Base-by-base conservation (phyloP, 495 filamentous ascomycete species). In the Bombardia bombarda region DNA sequence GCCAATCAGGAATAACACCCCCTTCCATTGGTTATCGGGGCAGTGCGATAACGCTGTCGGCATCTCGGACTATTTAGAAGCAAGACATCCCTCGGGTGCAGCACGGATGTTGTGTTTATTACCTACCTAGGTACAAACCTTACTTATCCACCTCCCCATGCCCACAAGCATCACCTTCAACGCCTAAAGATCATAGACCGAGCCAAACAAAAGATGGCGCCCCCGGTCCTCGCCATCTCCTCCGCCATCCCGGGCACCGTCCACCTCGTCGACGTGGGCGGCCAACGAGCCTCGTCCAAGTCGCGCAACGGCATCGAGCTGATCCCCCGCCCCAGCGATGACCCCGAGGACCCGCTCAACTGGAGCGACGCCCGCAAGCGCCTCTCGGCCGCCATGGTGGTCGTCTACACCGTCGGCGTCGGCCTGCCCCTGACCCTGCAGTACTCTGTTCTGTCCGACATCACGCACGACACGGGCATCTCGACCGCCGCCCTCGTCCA, bases 311-410 rank as follows among this genome's bases (percentile, higher is more conserved):
- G 40, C 20, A 46, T 47, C 37, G 41, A 46, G 26, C 63, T 79
- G 3, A 73, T 79, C 28, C 78, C 77, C 0, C 74, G 79, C 49
- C 77, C 77, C 5, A 67, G 57, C 37, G 56, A 60, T 33, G 69
- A 75, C 40, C 66, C 72, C 0, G 60, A 73, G 34, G 77, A 81
- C 51, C 77, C 77, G 0, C 56, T 82, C 24, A 79, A 77, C 51
- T 80, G 77, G 77, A 53, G 45, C 21, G 37, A 42, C 21, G 43
- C 38, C 17, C 70, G 65, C 41, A 81, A 80, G 50, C 57, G 70
- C 35, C 23, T 72, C n/a, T 67, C 73, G 42, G 60, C 78, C 3
- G 49, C 65, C 18, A 60, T 78, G 14, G 62, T 78, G 7, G 61
- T 69, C 1, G 52, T 57, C 9, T 47, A 51, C 36, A 36, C 24